These are phyloP conservation scores for Phaeosphaeriaceae sp. DNA, from an alignment of 2,329 filamentous ascomycete species.

Conservation along the genomic window DNA sequence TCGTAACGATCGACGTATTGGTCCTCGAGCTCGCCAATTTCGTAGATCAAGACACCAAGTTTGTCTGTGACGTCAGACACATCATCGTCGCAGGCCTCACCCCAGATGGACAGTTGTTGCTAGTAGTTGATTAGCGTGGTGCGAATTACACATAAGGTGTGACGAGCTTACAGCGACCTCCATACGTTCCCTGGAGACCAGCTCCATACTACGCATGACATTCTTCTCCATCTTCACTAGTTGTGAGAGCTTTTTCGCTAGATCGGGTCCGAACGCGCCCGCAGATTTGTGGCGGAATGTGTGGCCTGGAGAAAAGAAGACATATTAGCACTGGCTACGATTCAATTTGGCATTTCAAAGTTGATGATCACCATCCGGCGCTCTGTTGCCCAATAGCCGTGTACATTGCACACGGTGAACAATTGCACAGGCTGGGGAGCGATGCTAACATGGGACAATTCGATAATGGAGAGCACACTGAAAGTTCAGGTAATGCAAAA, in stretches of 20 bases:
- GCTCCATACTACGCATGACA: constrained; percentile 97
- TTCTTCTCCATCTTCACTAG: constrained; percentile 99
- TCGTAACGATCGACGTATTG: constrained; percentile 99
- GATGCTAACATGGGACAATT: not conserved
- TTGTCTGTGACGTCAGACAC: constrained; percentile 99
- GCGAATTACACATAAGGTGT: constrained; percentile 5
- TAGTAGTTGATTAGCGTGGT: constrained; percentile 49
- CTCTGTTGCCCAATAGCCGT: not conserved
- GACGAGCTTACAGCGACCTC: constrained; percentile 83
- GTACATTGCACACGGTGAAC: not conserved
- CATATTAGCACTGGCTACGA: constrained; percentile 11
- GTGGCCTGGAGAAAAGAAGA: constrained; percentile 60
- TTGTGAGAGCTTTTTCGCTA: constrained; percentile 96
- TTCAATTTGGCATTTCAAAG: not conserved
- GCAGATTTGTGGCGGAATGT: constrained; percentile 75
- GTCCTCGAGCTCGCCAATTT: constrained; percentile 97
- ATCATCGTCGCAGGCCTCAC: constrained; percentile 92
- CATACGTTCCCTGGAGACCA: constrained; percentile 95
- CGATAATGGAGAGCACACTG: not conserved
- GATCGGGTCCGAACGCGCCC: constrained; percentile 81
- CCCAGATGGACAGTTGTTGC: constrained; percentile 99
- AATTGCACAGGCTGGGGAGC: not conserved
- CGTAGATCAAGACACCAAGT: constrained; percentile 95
- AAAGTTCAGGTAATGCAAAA: not conserved
- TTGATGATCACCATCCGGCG: not conserved